phyloP scores from a whole-genome alignment of 352 stramenopile genomes.

The Phytophthora melonis region DNA sequence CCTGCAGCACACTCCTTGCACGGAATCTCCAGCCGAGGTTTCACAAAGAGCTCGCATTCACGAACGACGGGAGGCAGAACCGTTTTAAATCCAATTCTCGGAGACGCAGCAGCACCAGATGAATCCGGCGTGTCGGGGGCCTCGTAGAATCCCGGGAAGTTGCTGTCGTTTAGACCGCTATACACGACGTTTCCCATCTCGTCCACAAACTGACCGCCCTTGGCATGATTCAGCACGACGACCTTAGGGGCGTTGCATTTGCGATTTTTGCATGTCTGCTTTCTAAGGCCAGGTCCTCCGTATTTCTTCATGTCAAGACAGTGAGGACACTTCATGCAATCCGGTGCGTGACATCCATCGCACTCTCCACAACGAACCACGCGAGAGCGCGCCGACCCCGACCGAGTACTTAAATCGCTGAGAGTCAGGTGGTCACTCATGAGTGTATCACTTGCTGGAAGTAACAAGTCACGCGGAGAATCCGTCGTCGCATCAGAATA shows the following conservation, averaged over 20 bases:
- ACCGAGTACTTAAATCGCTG: conserved; percentile 46
- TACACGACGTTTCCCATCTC: conserved; percentile 54
- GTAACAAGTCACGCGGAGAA: conserved; percentile 48
- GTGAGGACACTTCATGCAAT: conserved; percentile 83
- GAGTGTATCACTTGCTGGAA: conserved; percentile 48
- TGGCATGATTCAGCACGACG: conserved; percentile 72
- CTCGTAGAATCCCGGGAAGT: conserved; percentile 46
- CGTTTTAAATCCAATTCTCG: conserved; percentile 23
- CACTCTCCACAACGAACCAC: conserved; percentile 85
- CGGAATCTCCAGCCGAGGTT: conserved; percentile 58
- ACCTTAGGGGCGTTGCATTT: conserved; percentile 81
- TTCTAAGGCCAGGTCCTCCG: conserved; percentile 76
- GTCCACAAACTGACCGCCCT: conserved; percentile 61
- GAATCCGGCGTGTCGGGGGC: conserved; percentile 37
- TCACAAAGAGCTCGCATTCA: conserved; percentile 67
- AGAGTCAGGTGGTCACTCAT: conserved; percentile 51
- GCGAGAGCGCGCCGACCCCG: conserved; percentile 52
- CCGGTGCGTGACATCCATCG: conserved; percentile 67
- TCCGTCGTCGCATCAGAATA: conserved; percentile 42
- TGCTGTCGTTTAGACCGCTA: conserved; percentile 34
- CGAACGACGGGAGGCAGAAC: conserved; percentile 52
- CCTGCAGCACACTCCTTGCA: conserved; percentile 53
- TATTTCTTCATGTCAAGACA: conserved; percentile 91
- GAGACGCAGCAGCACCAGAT: conserved; percentile 25
- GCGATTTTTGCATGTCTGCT: conserved; percentile 85